Evolutionary conservation across 345 rosid genomes (phyloP).

Genomic region (Gossypium longicalyx): DNA sequence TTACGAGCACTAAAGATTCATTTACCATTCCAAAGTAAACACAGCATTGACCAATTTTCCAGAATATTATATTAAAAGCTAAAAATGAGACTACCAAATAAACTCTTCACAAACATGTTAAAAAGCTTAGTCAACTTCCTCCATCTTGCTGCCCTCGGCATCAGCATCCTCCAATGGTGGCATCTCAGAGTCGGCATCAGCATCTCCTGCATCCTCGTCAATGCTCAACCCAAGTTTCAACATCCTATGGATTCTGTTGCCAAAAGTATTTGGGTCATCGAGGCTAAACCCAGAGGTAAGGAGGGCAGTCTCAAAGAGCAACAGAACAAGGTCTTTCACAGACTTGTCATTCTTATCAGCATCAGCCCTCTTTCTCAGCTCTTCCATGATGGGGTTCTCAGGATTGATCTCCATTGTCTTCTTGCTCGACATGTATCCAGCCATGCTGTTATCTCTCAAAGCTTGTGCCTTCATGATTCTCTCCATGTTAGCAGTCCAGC

Average conservation of each 20-base stretch:
- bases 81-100: not conserved
- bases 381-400: slow-evolving; percentile 79
- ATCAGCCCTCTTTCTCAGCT: slow-evolving; percentile 83
- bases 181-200: slow-evolving; percentile 64
- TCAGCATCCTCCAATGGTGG: slow-evolving; percentile 70
- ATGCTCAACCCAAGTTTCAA: slow-evolving; percentile 77
- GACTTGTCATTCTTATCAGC: slow-evolving; percentile 84
- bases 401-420: slow-evolving; percentile 93
- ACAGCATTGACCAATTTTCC: too few species aligned
- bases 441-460: slow-evolving; percentile 81
- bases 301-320: slow-evolving; percentile 72
- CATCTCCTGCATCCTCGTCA: slow-evolving; percentile 70
- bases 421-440: slow-evolving; percentile 80
- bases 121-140: slow-evolving; percentile 65
- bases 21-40: too few species aligned
- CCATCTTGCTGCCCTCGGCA: slow-evolving; percentile 90
- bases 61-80: not conserved
- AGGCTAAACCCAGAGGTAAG: slow-evolving; percentile 90
- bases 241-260: slow-evolving; percentile 88
- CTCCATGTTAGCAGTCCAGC: slow-evolving; percentile 93
- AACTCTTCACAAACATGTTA: not conserved
- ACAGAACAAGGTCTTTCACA: slow-evolving; percentile 78
- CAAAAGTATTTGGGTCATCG: slow-evolving; percentile 86
- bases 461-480: slow-evolving; percentile 92
- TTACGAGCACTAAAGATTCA: too few species aligned